Evolutionary conservation across 176 grass and related monocot species (phyloP), one percentile per base, ranked within the genome.

Genomic region (Neostapfia colusana): DNA sequence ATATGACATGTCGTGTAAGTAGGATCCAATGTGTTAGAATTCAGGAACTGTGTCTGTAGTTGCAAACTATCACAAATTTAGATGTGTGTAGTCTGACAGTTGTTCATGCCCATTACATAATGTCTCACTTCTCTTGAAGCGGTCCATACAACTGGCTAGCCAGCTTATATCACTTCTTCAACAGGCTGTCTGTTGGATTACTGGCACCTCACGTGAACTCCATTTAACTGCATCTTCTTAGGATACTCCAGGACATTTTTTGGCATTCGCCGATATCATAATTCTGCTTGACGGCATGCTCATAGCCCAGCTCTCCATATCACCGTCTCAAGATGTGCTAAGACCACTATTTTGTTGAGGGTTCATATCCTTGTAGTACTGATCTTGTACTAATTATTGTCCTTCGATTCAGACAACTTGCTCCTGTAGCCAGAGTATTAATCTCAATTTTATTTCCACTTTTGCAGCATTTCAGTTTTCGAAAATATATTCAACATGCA

Each of bases 151-250:
- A 61, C 6, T 75, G 18, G 41, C 51, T 60, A 12, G 18, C 51
- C 43, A 72, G 31, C 37, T 57, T 87, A n/a, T n/a, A n/a, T 27
- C 36, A 3, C 27, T 53, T 64, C 26, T 50, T 68, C 53, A 51
- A 3, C 20, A 20, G 3, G 15, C 10, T 14, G 31, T 49, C 21
- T 51, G 25, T 54, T 74, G 79, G 70, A 60, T 39, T 46, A 66
- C 38, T 3, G 27, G 70, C 76, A 79, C 43, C 43, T 65, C 75
- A 62, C 53, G 63, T 63, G 54, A 60, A 5, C 54, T 69, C 77
- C 31, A 42, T 50, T 85, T 61, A 16, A 13, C 27, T 3, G 16
- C 41, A 60, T 53, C 37, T 73, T 79, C 69, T 24, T 13, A 14
- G 69, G n/a, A 24, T 8, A 12, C 21, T 24, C 10, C 16, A 16